Conservation (phyloP, 1,139 yeast species). For the Geotrichum reessii region DNA sequence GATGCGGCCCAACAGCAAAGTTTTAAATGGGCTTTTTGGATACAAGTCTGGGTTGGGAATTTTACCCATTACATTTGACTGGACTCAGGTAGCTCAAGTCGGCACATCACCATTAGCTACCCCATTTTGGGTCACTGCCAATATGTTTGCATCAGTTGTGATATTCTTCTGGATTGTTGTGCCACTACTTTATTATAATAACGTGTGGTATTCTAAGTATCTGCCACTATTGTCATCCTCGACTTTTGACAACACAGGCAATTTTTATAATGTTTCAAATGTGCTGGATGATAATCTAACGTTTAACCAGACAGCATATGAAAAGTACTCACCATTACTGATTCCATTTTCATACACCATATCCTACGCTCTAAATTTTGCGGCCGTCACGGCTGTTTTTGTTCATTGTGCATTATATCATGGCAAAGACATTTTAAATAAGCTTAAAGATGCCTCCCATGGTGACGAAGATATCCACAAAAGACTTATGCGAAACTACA, state of each 20-base stretch:
- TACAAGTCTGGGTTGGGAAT: constrained; percentile 50
- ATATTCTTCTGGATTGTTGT: constrained; percentile 34
- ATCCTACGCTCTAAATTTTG: constrained; percentile 35
- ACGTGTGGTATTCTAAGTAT: constrained; percentile 43
- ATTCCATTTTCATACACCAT: constrained; percentile 46
- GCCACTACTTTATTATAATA: constrained; percentile 41
- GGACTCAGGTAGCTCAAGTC: constrained; percentile 37
- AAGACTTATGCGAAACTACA: constrained; percentile 46
- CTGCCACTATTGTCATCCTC: constrained; percentile 43
- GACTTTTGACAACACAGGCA: constrained; percentile 40
- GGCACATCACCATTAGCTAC: constrained; percentile 48
- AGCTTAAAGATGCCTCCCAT: constrained; percentile 14
- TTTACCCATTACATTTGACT: constrained; percentile 47
- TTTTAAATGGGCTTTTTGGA: constrained; percentile 51
- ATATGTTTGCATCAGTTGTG: constrained; percentile 41
- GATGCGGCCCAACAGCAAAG: constrained; percentile 42
- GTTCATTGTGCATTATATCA: constrained; percentile 44
- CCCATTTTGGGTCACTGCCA: constrained; percentile 46
- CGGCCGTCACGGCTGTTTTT: constrained; percentile 49
- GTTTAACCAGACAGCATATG: constrained; percentile 34
- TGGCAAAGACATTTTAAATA: constrained; percentile 40
- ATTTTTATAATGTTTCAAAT: constrained; percentile 37
- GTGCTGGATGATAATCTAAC: constrained; percentile 42
- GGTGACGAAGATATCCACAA: constrained; percentile 35
- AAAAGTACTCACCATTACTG: constrained; percentile 45